phyloP scores from a whole-genome alignment of 257 asterid genomes.

The Nicotiana attenuata region DNA sequence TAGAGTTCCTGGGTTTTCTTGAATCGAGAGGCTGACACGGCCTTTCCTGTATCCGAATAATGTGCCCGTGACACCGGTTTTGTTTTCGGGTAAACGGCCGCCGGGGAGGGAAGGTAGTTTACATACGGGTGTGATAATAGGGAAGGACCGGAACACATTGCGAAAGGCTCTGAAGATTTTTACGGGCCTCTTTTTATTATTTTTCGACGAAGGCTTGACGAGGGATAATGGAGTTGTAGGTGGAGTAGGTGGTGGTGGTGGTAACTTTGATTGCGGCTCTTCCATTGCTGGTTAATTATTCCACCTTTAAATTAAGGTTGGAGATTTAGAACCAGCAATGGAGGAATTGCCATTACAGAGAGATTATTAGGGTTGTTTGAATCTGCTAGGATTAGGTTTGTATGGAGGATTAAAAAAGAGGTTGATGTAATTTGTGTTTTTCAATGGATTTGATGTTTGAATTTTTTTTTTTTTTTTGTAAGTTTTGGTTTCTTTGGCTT shows the following conservation, averaged over 20 bases:
- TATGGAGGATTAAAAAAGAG: background rate
- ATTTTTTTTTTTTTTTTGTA: background rate
- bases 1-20: conserved; percentile 36
- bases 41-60: conserved; percentile 58
- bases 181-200: conserved; percentile 26
- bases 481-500: background rate
- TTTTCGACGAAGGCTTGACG: conserved; percentile 46
- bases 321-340: conserved; percentile 26
- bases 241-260: conserved; percentile 29
- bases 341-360: conserved; percentile 23
- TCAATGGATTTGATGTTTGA: background rate
- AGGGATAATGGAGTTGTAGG: conserved; percentile 39
- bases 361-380: background rate
- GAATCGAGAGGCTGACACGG: conserved; percentile 34
- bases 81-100: conserved; percentile 18
- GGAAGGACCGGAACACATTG: conserved; percentile 70
- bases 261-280: conserved; percentile 33
- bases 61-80: conserved; percentile 48
- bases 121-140: conserved; percentile 62
- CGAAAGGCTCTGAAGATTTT: conserved; percentile 55
- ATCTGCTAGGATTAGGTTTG: background rate
- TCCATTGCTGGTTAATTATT: conserved; percentile 52
- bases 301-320: background rate
- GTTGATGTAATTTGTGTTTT: background rate
- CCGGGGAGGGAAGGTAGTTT: conserved; percentile 61